A percentile compares a stretch with the other conserved stretches of the same genome.
Evolutionary conservation across 2,329 filamentous ascomycete genomes (phyloP).

Genomic region (Fusarium zealandicum): DNA sequence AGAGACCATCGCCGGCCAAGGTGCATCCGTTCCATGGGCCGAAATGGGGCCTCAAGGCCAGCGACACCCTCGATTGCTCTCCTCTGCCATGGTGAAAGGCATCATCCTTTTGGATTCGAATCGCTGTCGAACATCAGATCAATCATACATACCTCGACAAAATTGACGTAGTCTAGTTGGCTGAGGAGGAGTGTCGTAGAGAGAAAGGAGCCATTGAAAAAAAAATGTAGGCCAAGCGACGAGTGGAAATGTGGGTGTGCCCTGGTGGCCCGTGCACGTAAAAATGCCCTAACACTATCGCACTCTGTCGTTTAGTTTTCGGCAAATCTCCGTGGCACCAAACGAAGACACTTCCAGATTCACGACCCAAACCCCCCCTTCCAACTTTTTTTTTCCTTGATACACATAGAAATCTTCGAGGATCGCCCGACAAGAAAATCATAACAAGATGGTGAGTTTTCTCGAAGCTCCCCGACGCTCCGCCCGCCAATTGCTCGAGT

Average conservation of each 20-base stretch:
- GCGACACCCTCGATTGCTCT: constrained; percentile 63
- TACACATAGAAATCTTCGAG: constrained; percentile 66
- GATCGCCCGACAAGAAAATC: constrained; percentile 68
- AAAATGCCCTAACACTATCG: constrained; percentile 54
- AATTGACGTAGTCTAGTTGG: constrained; percentile 40
- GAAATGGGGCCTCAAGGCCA: constrained; percentile 32
- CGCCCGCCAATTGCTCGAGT: constrained; percentile 30
- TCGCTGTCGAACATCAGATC: constrained; percentile 41
- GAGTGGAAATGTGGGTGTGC: constrained; percentile 45
- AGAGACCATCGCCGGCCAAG: constrained; percentile 34
- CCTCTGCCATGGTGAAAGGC: constrained; percentile 62
- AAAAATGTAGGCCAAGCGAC: constrained; percentile 16
- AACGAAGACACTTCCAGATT: constrained; percentile 43
- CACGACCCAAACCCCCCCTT: constrained; percentile 43
- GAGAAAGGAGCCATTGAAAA: constrained; percentile 29
- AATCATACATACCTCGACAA: constrained; percentile 55
- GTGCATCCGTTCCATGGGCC: constrained; percentile 18
- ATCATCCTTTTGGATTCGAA: constrained; percentile 49
- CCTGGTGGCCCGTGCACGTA: constrained; percentile 52
- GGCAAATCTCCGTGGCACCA: constrained; percentile 48
- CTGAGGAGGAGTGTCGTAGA: constrained; percentile 33
- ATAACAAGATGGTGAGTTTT: constrained; percentile 67
- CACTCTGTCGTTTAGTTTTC: constrained; percentile 46
- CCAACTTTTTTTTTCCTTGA: constrained; percentile 41
- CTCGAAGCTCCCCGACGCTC: not conserved